Conservation (phyloP, 768 basidiomycete species). For the Pisolithus albus region DNA sequence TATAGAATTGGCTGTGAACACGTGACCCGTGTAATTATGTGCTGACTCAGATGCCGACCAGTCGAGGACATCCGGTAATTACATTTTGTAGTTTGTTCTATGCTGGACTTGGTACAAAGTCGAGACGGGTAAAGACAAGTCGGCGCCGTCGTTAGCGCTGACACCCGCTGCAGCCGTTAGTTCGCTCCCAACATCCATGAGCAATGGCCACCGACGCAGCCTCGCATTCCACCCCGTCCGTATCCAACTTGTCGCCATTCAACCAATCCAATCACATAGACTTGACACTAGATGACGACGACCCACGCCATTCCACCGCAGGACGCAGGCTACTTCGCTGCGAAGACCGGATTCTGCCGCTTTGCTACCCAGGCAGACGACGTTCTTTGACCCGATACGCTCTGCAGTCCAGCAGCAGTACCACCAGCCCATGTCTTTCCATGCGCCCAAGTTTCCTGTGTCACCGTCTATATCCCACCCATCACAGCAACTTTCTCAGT, state of each 20-base stretch:
- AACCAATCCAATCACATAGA: slow-evolving; percentile 55
- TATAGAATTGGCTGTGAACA: not conserved
- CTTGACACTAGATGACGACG: slow-evolving; percentile 66
- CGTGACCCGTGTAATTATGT: not conserved
- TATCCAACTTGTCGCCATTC: slow-evolving; percentile 31
- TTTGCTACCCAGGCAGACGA: slow-evolving; percentile 6
- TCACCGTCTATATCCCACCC: slow-evolving; percentile 10
- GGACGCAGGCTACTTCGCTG: slow-evolving; percentile 23
- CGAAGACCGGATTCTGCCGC: slow-evolving; percentile 30
- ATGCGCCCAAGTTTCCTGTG: slow-evolving; percentile 21
- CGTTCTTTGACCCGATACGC: slow-evolving; percentile 15
- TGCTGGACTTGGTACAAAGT: not conserved
- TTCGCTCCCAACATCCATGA: slow-evolving; percentile 14
- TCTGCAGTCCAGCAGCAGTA: slow-evolving; percentile 18
- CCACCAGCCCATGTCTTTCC: slow-evolving; percentile 13
- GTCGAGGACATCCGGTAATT: not conserved
- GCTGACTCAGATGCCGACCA: not conserved
- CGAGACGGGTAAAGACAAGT: not conserved
- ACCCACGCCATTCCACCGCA: slow-evolving; percentile 25
- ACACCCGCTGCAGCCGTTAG: not conserved
- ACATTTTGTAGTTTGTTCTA: not conserved
- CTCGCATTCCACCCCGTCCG: slow-evolving; percentile 26
- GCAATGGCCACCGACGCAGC: slow-evolving; percentile 24
- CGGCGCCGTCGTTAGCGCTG: not conserved
- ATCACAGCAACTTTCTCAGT: slow-evolving; percentile 14